Evolutionary conservation across 2,329 filamentous ascomycete genomes (phyloP), one percentile per base, ranked within the genome.

Genomic region (Diaporthe eres): DNA sequence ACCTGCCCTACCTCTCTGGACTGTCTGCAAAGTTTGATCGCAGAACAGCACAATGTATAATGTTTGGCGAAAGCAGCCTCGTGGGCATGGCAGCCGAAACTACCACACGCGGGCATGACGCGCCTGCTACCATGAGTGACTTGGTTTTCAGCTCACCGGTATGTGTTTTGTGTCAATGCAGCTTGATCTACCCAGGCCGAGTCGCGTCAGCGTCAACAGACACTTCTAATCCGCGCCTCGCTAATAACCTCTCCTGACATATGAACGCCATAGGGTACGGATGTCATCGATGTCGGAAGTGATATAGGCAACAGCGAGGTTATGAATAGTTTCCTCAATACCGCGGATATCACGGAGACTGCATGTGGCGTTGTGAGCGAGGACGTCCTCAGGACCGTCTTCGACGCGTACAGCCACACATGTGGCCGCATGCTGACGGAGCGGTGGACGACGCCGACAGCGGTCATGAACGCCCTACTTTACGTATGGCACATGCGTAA

Each of bases 241-340:
- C 3, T 39, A 25, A 22, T 57, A 12, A 31, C 22, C 22, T 17
- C 8, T 37, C 19, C 25, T 57, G 49, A 55, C n/a, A 44, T 55
- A 2, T 13, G n/a, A 57, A 28, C 28, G 13, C n/a, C 47, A 47
- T 39, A 71, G 68, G 68, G 51, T 34, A 71, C 68, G 13, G 68
- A 71, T 57, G 67, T 71, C n/a, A 3, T 71, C 22, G 68, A 71
- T 47, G 51, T 71, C 25, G 68, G 68, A 42, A 71, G 68, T 15
- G 68, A 71, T n/a, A 42, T 71, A 2, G n/a, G 37, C n/a, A 58
- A 71, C 51, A 57, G 51, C n/a, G 68, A 71, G 25, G 25, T 44
- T 3, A 71, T 71, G 68, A 71, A 58, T 10, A 71, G 68, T 12
- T 71, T 71, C 53, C 37, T 71, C 25, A 71, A 58, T 25, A 71